Percentiles rank a stretch among this genome's conserved stretches.
phyloP scores from a whole-genome alignment of 768 basidiomycete species.

The Clathrus columnatus region DNA sequence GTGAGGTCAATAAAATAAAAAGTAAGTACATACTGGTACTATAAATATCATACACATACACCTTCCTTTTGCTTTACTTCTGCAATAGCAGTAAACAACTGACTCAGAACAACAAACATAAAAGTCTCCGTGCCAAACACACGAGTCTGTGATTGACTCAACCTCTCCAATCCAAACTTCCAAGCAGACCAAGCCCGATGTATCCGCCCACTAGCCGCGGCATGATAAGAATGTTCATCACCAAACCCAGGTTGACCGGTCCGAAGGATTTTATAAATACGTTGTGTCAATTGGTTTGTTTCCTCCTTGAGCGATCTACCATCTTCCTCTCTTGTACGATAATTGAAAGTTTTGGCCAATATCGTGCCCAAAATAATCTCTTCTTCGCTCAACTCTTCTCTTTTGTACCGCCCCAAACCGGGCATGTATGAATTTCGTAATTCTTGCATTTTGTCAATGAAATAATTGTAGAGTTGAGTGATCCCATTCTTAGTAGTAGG shows the following conservation, averaged over 20 bases:
- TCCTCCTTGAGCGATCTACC: conserved; percentile 50
- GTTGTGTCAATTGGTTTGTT: conserved; percentile 42
- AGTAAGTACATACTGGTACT: too few relatives aligned
- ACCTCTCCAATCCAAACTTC: conserved; percentile 30
- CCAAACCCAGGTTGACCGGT: too few relatives aligned
- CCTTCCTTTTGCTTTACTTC: not conserved
- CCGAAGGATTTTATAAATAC: conserved; percentile 41
- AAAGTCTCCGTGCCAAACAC: not conserved
- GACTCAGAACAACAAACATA: not conserved
- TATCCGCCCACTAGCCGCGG: conserved; percentile 31
- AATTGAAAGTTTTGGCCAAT: conserved; percentile 51
- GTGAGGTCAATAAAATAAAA: too few relatives aligned
- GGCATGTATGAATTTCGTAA: conserved; percentile 40
- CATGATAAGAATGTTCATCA: conserved; percentile 22
- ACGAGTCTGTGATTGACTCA: not conserved
- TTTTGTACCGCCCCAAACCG: conserved; percentile 31
- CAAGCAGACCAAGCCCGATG: conserved; percentile 49
- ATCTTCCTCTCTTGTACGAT: conserved; percentile 39
- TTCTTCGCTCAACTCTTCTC: conserved; percentile 45
- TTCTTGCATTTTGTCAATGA: conserved; percentile 36
- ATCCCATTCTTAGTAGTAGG: conserved; percentile 9
- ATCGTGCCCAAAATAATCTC: conserved; percentile 63
- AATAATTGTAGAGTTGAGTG: conserved; percentile 24
- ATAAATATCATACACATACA: too few relatives aligned
- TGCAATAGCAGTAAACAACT: not conserved